A percentile compares a stretch with the other conserved stretches of the same genome.
Conservation (phyloP, 2,329 filamentous ascomycete genomes). For the Diaporthe citri region DNA sequence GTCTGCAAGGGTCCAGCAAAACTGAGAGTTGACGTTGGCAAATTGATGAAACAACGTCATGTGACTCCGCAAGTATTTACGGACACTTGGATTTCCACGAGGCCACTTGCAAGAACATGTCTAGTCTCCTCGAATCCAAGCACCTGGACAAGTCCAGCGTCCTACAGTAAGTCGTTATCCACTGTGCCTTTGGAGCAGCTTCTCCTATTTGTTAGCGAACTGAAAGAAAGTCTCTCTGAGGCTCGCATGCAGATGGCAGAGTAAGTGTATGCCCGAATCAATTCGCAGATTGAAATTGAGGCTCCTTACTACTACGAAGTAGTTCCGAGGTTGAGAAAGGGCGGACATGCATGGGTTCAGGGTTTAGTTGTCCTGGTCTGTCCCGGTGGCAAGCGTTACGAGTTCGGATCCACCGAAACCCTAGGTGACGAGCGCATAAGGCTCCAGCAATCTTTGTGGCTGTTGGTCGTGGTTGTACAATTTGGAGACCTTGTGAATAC, state of each 20-base stretch:
- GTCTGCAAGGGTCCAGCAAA: neutral
- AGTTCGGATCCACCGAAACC: neutral
- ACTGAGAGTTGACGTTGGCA: neutral
- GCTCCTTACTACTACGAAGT: neutral
- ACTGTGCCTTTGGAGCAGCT: neutral
- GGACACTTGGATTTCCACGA: neutral
- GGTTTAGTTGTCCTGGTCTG: neutral
- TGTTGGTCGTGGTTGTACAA: neutral
- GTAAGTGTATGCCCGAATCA: neutral
- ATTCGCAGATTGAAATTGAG: neutral
- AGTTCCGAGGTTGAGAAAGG: neutral
- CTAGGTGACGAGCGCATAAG: too few species aligned
- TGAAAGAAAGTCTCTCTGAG: neutral
- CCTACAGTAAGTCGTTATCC: neutral
- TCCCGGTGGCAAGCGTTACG: neutral
- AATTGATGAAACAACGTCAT: neutral
- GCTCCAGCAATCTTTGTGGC: neutral
- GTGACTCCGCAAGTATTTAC: neutral
- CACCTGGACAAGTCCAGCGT: too few species aligned
- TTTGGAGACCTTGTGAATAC: neutral
- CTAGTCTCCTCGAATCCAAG: neutral
- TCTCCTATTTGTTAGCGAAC: neutral
- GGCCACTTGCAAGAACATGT: neutral
- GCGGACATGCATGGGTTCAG: neutral
- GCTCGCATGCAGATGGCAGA: neutral